A percentile compares a stretch with the other conserved stretches of the same genome.
phyloP scores from a whole-genome alignment of 345 rosid genomes.

The Carallia brachiata region DNA sequence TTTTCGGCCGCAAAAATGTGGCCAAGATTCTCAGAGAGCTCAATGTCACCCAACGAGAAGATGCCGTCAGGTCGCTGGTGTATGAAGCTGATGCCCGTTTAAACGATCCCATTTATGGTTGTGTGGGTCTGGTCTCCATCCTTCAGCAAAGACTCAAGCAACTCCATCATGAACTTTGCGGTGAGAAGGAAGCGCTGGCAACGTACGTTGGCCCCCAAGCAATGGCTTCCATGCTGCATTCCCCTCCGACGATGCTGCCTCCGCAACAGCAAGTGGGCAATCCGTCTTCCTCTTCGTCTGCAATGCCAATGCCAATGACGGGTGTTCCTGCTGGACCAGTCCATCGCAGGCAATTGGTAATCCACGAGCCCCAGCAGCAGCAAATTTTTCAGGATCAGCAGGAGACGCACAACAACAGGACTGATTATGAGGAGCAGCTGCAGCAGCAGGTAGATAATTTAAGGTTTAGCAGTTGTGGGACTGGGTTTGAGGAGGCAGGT shows the following conservation, averaged over 20 bases:
- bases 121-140: not conserved
- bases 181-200: not conserved
- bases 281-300: not conserved
- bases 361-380: slow-evolving; percentile 3
- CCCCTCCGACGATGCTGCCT: not conserved
- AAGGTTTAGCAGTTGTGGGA: slow-evolving; percentile 2
- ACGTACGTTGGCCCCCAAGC: slow-evolving; percentile 5
- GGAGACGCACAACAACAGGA: not conserved
- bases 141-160: slow-evolving; percentile 4
- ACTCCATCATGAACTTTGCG: not conserved
- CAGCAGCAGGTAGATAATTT: too few species aligned
- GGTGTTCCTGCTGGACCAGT: not conserved
- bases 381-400: not conserved
- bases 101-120: not conserved
- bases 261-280: not conserved
- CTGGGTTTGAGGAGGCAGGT: slow-evolving; percentile 2
- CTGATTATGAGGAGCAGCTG: slow-evolving; percentile 12
- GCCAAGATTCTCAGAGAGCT: slow-evolving; percentile 4
- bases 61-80: slow-evolving; percentile 1
- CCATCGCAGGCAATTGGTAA: not conserved
- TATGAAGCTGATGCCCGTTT: not conserved
- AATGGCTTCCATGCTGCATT: not conserved
- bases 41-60: not conserved
- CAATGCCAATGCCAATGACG: slow-evolving; percentile 1
- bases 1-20: slow-evolving; percentile 18